Percentiles rank a stretch among this genome's conserved stretches.
phyloP scores from a whole-genome alignment of 2,329 filamentous ascomycete genomes.

The Pseudocercospora pini-densiflorae region DNA sequence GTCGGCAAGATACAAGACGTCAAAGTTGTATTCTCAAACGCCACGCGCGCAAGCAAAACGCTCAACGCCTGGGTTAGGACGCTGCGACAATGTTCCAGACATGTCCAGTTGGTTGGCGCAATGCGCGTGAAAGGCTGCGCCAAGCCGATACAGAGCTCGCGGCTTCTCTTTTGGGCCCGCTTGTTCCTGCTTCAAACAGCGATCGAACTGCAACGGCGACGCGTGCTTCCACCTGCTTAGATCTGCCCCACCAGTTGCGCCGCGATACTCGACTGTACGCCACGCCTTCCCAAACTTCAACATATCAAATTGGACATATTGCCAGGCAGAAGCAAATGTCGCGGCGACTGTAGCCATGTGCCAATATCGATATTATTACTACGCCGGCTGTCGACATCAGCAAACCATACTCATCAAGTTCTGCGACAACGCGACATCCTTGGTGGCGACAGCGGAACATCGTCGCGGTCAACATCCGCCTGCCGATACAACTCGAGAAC shows the following conservation, averaged over 20 bases:
- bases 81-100: neutral
- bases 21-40: too few species aligned
- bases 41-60: too few species aligned
- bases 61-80: neutral
- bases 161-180: neutral
- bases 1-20: too few species aligned
- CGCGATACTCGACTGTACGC: neutral
- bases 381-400: constrained; percentile 37
- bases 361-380: constrained; percentile 39
- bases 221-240: constrained; percentile 3
- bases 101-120: neutral
- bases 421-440: constrained; percentile 30
- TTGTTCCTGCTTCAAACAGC: constrained; percentile 6
- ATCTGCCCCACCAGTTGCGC: constrained; percentile 7
- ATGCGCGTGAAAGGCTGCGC: neutral
- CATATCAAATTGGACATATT: neutral
- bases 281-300: neutral
- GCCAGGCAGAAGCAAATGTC: constrained; percentile 13
- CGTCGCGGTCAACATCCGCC: constrained; percentile 7
- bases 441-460: constrained; percentile 8
- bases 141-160: neutral
- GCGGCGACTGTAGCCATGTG: constrained; percentile 34
- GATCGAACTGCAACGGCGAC: constrained; percentile 5
- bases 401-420: constrained; percentile 33
- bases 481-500: neutral